phyloP scores from a whole-genome alignment of 805 yeast genomes.

The Limtongozyma cylindracea region DNA sequence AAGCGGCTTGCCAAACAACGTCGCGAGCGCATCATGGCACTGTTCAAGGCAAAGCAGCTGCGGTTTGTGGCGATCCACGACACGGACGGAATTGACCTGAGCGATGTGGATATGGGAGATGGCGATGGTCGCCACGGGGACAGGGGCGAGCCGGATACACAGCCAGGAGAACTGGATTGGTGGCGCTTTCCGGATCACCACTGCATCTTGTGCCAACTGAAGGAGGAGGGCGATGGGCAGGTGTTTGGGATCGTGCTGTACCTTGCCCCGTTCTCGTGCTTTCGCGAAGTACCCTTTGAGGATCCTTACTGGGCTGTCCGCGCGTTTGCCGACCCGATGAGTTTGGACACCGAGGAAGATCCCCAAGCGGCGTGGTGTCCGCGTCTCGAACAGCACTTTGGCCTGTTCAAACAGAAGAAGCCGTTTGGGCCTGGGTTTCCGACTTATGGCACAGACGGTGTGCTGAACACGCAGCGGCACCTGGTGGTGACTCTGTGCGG shows the following conservation, averaged over 20 bases:
- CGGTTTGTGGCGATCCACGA: constrained; percentile 36
- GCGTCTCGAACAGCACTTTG: constrained; percentile 11
- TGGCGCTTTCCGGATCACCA: constrained; percentile 56
- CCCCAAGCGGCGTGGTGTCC: constrained; percentile 9
- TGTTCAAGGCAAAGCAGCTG: constrained; percentile 56
- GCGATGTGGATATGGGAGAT: constrained; percentile 18
- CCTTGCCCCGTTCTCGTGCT: constrained; percentile 29
- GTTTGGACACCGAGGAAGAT: constrained; percentile 5
- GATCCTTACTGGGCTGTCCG: constrained; percentile 39
- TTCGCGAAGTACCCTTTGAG: constrained; percentile 37
- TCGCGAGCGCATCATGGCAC: constrained; percentile 47
- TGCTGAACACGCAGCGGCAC: constrained; percentile 13
- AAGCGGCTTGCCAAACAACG: constrained; percentile 46
- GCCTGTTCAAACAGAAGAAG: constrained; percentile 8
- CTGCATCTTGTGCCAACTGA: constrained; percentile 67
- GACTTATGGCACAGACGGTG: too few relatives aligned
- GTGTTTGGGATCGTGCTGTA: constrained; percentile 56
- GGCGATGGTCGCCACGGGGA: too few relatives aligned
- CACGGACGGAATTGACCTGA: constrained; percentile 4
- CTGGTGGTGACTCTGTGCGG: constrained; percentile 60
- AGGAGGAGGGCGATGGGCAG: constrained; percentile 37
- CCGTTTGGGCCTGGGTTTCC: constrained; percentile 59
- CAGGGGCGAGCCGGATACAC: too few relatives aligned
- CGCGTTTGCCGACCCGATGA: constrained; percentile 24
- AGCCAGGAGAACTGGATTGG: too few relatives aligned